Evolutionary conservation across 1,284 basidiomycete genomes (phyloP).

Genomic region (Salmacisia buchloeana): DNA sequence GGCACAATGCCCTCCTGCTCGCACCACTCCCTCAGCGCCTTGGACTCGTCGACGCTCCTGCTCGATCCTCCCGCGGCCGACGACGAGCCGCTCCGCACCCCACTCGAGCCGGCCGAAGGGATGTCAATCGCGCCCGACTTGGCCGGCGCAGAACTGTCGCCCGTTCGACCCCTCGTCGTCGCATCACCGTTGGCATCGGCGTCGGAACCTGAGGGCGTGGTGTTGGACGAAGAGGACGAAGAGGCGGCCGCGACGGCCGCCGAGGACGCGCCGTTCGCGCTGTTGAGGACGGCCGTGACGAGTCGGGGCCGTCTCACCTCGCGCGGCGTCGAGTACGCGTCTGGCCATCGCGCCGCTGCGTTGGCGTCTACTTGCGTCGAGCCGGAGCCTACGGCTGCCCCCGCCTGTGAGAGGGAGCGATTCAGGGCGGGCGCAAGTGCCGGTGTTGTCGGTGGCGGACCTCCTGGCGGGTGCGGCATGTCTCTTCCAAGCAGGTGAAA

Average conservation of each 20-base stretch:
- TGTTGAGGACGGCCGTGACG: background rate
- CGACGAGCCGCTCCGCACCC: slow-evolving; percentile 12
- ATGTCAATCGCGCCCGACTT: no score
- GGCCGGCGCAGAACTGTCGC: no score
- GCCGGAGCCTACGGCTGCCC: background rate
- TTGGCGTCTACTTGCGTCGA: background rate
- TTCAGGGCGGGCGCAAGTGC: slow-evolving; percentile 14
- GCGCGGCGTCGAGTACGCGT: slow-evolving; percentile 9
- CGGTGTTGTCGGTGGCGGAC: slow-evolving; percentile 12
- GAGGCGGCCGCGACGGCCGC: no score
- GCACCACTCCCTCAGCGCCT: slow-evolving; percentile 28
- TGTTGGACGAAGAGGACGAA: no score
- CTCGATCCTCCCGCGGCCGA: slow-evolving; percentile 21
- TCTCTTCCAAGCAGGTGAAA: slow-evolving; percentile 5
- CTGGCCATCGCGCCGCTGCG: slow-evolving; percentile 15
- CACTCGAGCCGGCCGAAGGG: background rate
- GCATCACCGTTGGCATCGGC: no score
- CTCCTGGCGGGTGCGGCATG: background rate
- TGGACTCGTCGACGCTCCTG: slow-evolving; percentile 34
- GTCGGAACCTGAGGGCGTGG: no score
- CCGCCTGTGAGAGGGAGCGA: slow-evolving; percentile 14
- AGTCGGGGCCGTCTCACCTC: slow-evolving; percentile 8
- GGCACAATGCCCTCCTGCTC: slow-evolving; percentile 26
- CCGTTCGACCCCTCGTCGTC: no score
- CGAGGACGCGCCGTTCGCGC: no score